Evolutionary conservation across 371 early-diverging fungal species (phyloP).

Genomic region (Syncephalis fuscata): DNA sequence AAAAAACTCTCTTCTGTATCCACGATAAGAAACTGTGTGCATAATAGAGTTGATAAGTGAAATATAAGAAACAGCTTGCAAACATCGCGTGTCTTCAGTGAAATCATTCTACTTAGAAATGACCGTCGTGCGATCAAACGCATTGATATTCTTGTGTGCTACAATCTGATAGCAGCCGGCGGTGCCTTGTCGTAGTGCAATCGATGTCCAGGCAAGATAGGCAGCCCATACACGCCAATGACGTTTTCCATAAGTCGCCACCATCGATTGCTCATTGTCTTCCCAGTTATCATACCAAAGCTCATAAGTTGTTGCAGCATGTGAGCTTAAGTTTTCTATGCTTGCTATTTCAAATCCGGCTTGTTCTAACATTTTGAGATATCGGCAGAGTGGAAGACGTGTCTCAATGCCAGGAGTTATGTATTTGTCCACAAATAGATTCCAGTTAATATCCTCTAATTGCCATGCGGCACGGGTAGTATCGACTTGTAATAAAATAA

Average conservation of each 20-base stretch:
- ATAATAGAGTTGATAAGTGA: no score
- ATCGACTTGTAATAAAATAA: constrained; percentile 94
- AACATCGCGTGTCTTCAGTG: no score
- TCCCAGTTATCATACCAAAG: constrained; percentile 75
- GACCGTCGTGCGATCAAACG: no score
- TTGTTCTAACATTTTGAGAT: constrained; percentile 70
- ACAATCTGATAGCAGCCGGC: constrained; percentile 93
- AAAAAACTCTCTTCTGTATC: no score
- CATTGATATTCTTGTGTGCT: constrained; percentile 90
- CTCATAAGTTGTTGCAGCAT: constrained; percentile 89
- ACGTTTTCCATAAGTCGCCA: constrained; percentile 83
- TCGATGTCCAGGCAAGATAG: constrained; percentile 93
- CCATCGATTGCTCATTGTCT: no score
- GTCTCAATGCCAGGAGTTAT: constrained; percentile 98
- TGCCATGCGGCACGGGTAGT: constrained; percentile 83
- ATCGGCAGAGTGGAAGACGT: constrained; percentile 89
- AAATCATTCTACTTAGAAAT: no score
- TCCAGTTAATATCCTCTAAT: constrained; percentile 80
- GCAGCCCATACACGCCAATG: constrained; percentile 82
- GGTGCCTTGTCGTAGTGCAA: constrained; percentile 86
- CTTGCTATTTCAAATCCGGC: constrained; percentile 86
- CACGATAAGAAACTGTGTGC: no score
- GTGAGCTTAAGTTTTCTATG: constrained; percentile 86
- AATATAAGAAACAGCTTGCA: no score
- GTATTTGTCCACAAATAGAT: constrained; percentile 95